Percentiles rank a stretch among this genome's conserved stretches.
Evolutionary conservation across 1,284 basidiomycete genomes (phyloP).

Genomic region (Athelia psychrophila): DNA sequence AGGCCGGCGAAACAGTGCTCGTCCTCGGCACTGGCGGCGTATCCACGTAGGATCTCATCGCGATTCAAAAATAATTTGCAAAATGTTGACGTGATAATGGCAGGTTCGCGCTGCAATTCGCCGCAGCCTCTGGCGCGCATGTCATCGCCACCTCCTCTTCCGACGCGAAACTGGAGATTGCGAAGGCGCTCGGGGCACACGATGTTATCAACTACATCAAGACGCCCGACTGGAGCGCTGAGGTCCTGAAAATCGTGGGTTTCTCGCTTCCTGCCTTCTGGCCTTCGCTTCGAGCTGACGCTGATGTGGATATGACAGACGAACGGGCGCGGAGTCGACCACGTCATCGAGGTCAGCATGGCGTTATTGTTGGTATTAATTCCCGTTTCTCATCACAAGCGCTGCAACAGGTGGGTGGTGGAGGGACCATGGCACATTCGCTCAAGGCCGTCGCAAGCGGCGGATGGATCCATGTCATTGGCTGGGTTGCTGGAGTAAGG

Average conservation of each 20-base stretch:
- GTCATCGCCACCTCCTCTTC: slow-evolving; percentile 62
- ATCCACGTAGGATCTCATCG: slow-evolving; percentile 36
- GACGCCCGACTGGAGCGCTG: slow-evolving; percentile 52
- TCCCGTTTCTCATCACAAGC: too few species aligned
- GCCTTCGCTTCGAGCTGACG: not conserved
- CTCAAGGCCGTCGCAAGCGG: too few species aligned
- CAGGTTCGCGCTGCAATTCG: slow-evolving; percentile 52
- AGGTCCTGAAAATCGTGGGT: slow-evolving; percentile 39
- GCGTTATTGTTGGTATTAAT: too few species aligned
- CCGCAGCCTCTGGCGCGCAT: slow-evolving; percentile 51
- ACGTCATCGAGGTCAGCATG: slow-evolving; percentile 51
- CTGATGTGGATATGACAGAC: slow-evolving; percentile 23
- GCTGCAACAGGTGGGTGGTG: too few species aligned
- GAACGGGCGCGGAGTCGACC: slow-evolving; percentile 51
- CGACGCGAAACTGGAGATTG: slow-evolving; percentile 52
- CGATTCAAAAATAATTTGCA: not conserved
- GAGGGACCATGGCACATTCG: too few species aligned
- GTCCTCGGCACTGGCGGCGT: slow-evolving; percentile 60
- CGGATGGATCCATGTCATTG: too few species aligned
- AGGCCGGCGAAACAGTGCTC: slow-evolving; percentile 47
- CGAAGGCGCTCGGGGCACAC: slow-evolving; percentile 44
- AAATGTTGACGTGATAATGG: not conserved
- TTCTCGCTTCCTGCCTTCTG: not conserved
- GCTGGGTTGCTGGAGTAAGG: too few species aligned
- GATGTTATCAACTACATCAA: slow-evolving; percentile 58